Evolutionary conservation across 257 asterid genomes (phyloP).

Genomic region (Buddleja alternifolia): DNA sequence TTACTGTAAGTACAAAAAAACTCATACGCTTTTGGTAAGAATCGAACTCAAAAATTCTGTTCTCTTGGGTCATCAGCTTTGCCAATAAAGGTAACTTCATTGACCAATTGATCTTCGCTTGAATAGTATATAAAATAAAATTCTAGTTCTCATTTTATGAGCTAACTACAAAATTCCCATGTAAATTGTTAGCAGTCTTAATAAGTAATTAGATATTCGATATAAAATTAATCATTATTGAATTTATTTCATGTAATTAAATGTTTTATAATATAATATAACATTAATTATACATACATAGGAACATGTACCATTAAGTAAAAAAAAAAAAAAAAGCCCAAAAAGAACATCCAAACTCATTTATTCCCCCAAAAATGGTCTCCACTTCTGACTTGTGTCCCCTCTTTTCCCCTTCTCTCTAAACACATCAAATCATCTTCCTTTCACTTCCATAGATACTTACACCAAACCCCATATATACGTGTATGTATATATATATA

Average conservation of each 20-base stretch:
- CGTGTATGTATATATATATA: neutral
- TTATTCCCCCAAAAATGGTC: slow-evolving; percentile 51
- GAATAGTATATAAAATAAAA: too few relatives aligned
- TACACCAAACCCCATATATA: slow-evolving; percentile 5
- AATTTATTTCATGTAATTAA: neutral
- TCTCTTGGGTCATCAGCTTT: too few relatives aligned
- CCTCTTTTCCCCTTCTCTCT: slow-evolving; percentile 37
- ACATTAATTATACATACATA: neutral
- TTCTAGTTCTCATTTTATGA: too few relatives aligned
- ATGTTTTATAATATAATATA: neutral
- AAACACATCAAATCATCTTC: slow-evolving; percentile 28
- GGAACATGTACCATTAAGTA: neutral
- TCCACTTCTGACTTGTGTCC: slow-evolving; percentile 50
- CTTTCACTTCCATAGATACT: slow-evolving; percentile 20
- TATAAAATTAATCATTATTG: neutral
- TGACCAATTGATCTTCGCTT: too few relatives aligned
- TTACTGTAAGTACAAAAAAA: too few relatives aligned
- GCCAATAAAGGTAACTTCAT: too few relatives aligned
- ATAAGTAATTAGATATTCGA: neutral
- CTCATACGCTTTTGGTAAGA: too few relatives aligned
- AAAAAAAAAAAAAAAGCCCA: slow-evolving; percentile 25
- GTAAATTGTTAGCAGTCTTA: too few relatives aligned
- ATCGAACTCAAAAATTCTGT: too few relatives aligned
- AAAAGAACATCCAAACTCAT: slow-evolving; percentile 47
- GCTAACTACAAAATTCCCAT: too few relatives aligned